A percentile compares a stretch with the other conserved stretches of the same genome.
Conservation (phyloP, 352 stramenopile species). For the Pythium volutum region DNA sequence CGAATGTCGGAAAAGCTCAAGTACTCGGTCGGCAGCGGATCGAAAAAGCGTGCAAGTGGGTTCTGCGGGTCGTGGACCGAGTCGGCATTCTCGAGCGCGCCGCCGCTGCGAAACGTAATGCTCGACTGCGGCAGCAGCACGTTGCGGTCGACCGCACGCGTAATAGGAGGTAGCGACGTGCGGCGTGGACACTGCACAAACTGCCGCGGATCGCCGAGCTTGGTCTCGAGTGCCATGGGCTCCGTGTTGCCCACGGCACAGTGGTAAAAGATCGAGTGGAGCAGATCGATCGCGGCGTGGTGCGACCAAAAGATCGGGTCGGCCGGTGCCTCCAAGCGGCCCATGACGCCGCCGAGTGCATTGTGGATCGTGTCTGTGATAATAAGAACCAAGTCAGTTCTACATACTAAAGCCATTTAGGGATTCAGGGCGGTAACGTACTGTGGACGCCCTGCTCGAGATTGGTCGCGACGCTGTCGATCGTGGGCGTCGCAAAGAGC, state of each 20-base stretch:
- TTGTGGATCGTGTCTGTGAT: conserved; percentile 77
- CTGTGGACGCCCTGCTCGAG: conserved; percentile 76
- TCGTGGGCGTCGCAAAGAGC: conserved; percentile 65
- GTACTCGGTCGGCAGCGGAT: conserved; percentile 56
- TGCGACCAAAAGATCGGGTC: conserved; percentile 89
- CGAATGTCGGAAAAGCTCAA: conserved; percentile 68
- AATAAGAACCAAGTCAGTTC: not conserved
- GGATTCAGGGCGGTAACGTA: conserved; percentile 31
- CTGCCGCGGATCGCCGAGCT: conserved; percentile 58
- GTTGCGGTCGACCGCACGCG: conserved; percentile 38
- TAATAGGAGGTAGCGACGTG: conserved; percentile 22
- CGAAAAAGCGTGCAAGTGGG: conserved; percentile 55
- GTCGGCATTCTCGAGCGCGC: conserved; percentile 32
- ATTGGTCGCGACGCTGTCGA: conserved; percentile 57
- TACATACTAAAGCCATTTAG: not conserved
- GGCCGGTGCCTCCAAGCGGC: conserved; percentile 61
- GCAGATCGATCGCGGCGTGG: conserved; percentile 75
- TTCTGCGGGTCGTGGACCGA: conserved; percentile 57
- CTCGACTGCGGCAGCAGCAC: conserved; percentile 59
- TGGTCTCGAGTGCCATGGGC: conserved; percentile 46
- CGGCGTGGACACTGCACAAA: conserved; percentile 55
- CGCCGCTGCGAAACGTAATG: conserved; percentile 49
- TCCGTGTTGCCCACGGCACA: conserved; percentile 66
- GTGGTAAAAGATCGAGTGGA: conserved; percentile 86
- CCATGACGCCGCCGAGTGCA: conserved; percentile 65